Conservation (phyloP, 768 basidiomycete species). For the Lentinula lateritia region DNA sequence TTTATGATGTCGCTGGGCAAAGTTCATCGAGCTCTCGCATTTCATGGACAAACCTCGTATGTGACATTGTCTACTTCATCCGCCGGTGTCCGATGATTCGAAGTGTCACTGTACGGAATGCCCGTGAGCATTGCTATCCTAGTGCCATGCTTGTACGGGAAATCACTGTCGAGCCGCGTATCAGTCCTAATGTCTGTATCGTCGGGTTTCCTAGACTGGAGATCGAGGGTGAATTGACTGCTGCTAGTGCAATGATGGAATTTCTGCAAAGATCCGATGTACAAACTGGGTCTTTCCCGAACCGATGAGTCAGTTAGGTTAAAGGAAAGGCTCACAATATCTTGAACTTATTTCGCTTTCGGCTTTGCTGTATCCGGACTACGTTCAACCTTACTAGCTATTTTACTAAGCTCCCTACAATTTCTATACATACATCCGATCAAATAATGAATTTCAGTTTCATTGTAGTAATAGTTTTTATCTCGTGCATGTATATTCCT, state of each 20-base stretch:
- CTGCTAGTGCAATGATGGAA: neutral
- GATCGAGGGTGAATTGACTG: neutral
- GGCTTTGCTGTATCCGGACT: neutral
- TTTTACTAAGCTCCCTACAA: neutral
- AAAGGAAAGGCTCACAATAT: neutral
- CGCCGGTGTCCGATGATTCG: slow-evolving; percentile 1
- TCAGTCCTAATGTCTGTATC: neutral
- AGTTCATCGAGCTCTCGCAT: neutral
- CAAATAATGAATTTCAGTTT: neutral
- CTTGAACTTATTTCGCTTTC: neutral
- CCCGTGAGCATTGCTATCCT: neutral
- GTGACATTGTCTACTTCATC: neutral
- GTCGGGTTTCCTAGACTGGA: neutral
- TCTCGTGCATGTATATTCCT: neutral
- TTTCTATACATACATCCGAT: neutral
- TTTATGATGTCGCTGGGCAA: neutral
- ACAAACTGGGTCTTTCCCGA: neutral
- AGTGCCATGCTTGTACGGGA: neutral
- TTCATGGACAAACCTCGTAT: neutral
- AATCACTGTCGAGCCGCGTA: neutral
- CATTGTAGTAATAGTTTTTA: neutral
- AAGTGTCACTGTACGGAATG: neutral
- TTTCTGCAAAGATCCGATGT: neutral
- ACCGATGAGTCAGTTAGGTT: neutral
- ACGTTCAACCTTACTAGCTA: neutral